Base-by-base conservation (phyloP, 495 filamentous ascomycete genomes). In the Penicillium waksmanii region DNA sequence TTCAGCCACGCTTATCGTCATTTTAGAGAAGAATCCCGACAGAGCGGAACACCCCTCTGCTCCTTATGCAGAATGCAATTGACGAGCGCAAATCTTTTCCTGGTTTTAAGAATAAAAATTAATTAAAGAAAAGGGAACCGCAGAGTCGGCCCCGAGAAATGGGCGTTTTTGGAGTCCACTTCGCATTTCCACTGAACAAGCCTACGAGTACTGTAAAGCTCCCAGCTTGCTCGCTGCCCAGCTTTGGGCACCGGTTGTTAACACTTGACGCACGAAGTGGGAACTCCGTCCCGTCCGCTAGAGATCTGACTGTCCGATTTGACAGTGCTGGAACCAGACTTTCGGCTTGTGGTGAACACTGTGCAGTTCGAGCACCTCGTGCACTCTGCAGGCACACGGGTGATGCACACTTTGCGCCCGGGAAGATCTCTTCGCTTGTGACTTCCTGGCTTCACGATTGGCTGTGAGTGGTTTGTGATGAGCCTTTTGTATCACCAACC, bases 301-400 rank as follows among this genome's bases (percentile, higher is more conserved):
- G 27, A 18, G 13, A 21, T 38, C 9, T 48, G 17, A 21, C 18
- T 38, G 55, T 21, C 42, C 43, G 55, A 51, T 57, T 51, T 51
- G 55, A 57, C 47, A 51, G 55, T 25, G 46, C 27, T 38, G 1
- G 13, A 44, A 11, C 17, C 46, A 38, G 25, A 48, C 25, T 36
- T 33, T 17, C 25, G 7, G 49, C 13, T 17, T 33, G 15, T 12
- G 5, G 49, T 51, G 49, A 51, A 35, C 11, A 34, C 9, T 43
- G 25, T 48, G 43, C 43, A 31, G 38, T 34, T 25, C 31, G 42
- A 18, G 53, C 42, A 27, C 38, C 27, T 34, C 42, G 17, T 48
- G 44, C 44, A 15, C 18, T 23, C 19, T 56, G 53, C 53, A 56
- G 42, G 21, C 21, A 33, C 49, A 51, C 35, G 51, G 53, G 53